Conservation (phyloP, 2,329 filamentous ascomycete genomes). For the Alternaria sp. region DNA sequence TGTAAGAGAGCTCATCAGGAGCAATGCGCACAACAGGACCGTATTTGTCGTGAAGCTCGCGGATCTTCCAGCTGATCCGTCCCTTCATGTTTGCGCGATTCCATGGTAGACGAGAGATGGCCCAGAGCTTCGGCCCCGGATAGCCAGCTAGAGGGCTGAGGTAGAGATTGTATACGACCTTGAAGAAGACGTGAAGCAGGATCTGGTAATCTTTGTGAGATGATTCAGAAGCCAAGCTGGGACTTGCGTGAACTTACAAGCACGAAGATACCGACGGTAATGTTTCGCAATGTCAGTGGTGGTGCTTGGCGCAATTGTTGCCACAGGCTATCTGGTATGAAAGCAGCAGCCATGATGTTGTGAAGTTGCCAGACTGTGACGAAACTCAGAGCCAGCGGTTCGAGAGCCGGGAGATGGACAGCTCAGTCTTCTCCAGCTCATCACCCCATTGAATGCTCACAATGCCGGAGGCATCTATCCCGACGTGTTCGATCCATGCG, state of each 20-base stretch:
- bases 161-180: constrained; percentile 7
- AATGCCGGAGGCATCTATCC: background rate
- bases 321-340: background rate
- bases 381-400: background rate
- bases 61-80: constrained; percentile 5
- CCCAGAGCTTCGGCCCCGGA: constrained; percentile 14
- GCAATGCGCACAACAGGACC: constrained; percentile 7
- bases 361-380: background rate
- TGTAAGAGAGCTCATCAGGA: constrained; percentile 9
- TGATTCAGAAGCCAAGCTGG: background rate
- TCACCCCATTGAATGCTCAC: background rate
- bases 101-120: constrained; percentile 12
- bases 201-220: background rate
- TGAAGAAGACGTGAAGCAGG: background rate
- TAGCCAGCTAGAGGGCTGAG: constrained; percentile 10
- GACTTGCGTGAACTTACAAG: background rate
- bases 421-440: background rate
- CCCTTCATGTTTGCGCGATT: constrained; percentile 3
- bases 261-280: background rate
- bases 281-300: background rate
- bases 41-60: constrained; percentile 7
- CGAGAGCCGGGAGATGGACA: background rate
- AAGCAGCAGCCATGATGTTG: background rate
- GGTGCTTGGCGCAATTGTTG: background rate
- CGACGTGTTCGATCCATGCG: background rate